Conservation (phyloP, 768 basidiomycete genomes). For the Rubroboletus satanas region DNA sequence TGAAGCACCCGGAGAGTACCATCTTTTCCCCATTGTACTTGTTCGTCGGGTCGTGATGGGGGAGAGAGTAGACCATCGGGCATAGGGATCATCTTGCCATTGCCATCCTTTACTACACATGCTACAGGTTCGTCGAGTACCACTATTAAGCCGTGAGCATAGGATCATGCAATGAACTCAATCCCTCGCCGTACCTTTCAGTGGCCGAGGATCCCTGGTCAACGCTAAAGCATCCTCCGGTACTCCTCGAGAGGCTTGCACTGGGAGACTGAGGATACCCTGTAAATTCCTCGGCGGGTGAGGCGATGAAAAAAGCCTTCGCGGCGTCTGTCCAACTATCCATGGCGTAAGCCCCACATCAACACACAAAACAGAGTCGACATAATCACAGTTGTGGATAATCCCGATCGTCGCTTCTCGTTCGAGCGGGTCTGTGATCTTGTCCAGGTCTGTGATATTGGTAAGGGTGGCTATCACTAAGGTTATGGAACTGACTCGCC, state of each 20-base stretch:
- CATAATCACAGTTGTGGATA: conserved; percentile 82
- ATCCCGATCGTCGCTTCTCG: conserved; percentile 91
- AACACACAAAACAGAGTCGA: background rate
- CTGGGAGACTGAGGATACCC: conserved; percentile 68
- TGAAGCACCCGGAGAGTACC: conserved; percentile 59
- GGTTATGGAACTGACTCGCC: conserved; percentile 36
- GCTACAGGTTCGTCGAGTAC: conserved; percentile 39
- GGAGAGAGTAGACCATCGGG: conserved; percentile 53
- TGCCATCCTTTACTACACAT: conserved; percentile 49
- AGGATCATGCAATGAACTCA: background rate
- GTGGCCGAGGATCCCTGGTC: conserved; percentile 49
- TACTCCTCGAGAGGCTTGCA: conserved; percentile 68
- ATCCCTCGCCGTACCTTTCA: conserved; percentile 45
- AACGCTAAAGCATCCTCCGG: conserved; percentile 80
- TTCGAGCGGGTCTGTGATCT: conserved; percentile 81
- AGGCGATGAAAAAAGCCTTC: conserved; percentile 71
- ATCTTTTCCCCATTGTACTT: conserved; percentile 62
- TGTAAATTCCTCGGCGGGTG: conserved; percentile 76
- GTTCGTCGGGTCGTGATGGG: conserved; percentile 62
- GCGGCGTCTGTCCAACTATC: conserved; percentile 87
- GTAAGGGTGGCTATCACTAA: background rate
- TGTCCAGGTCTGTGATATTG: conserved; percentile 63
- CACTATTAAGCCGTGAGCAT: conserved; percentile 25
- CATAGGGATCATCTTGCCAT: conserved; percentile 52
- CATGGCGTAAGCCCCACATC: background rate